Evolutionary conservation across 192 early-diverging fungal genomes (phyloP).

Genomic region (Dispira simplex): DNA sequence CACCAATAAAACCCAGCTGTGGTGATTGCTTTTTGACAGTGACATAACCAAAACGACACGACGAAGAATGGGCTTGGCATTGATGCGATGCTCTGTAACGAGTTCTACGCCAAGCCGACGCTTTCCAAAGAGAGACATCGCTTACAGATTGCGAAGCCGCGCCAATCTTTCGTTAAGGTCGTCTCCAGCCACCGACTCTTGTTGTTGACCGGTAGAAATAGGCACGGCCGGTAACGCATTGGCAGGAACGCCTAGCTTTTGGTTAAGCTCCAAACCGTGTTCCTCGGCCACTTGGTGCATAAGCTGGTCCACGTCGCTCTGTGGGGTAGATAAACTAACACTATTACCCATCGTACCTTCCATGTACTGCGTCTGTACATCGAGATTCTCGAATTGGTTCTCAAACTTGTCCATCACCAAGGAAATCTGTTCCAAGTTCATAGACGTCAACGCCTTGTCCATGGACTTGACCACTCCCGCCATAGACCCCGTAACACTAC

Average conservation of each 20-base stretch:
- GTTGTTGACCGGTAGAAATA: neutral
- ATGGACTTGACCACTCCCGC: slow-evolving; percentile 79
- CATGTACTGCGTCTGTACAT: slow-evolving; percentile 97
- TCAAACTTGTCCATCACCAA: slow-evolving; percentile 99
- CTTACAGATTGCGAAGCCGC: neutral
- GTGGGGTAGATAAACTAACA: slow-evolving; percentile 75
- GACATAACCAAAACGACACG: too few relatives aligned
- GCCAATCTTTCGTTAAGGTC: neutral
- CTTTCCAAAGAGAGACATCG: too few relatives aligned
- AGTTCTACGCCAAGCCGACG: too few relatives aligned
- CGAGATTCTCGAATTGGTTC: slow-evolving; percentile 89
- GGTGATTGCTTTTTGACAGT: too few relatives aligned
- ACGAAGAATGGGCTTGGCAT: too few relatives aligned
- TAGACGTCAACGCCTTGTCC: slow-evolving; percentile 84
- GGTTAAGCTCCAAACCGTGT: slow-evolving; percentile 78
- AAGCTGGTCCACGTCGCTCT: slow-evolving; percentile 80
- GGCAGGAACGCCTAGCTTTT: slow-evolving; percentile 32
- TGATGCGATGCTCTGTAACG: too few relatives aligned
- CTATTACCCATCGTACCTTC: slow-evolving; percentile 81
- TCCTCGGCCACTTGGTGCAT: slow-evolving; percentile 97
- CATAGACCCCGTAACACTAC: slow-evolving; percentile 69
- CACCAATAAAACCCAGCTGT: too few relatives aligned
- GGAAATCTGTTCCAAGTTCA: slow-evolving; percentile 96
- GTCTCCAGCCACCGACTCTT: neutral
- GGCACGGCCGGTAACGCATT: slow-evolving; percentile 11